These are phyloP conservation scores for Aspergillus texensis DNA, from an alignment of 2,329 filamentous ascomycete genomes.

Conservation along the genomic window DNA sequence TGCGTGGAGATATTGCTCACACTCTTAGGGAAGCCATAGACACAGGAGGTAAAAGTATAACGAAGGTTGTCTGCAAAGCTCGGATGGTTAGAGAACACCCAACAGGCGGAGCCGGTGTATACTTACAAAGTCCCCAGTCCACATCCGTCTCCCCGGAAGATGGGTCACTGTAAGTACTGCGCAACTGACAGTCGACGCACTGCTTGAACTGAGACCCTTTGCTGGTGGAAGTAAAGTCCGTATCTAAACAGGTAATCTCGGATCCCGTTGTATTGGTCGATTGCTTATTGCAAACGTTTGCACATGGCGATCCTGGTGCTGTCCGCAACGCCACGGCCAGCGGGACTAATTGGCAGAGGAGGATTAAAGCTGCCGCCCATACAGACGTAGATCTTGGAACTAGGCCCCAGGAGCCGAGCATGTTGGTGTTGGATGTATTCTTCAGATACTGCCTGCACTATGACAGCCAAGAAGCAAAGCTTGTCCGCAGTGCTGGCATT, in stretches of 20 bases:
- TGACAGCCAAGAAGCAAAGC: conserved; percentile 6
- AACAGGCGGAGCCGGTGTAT: neutral
- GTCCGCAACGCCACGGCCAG: conserved; percentile 32
- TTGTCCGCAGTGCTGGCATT: conserved; percentile 15
- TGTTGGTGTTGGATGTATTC: conserved; percentile 16
- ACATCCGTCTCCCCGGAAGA: conserved; percentile 45
- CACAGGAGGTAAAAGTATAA: conserved; percentile 47
- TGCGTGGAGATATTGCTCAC: conserved; percentile 45
- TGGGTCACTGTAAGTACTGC: conserved; percentile 40
- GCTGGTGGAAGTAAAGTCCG: conserved; percentile 34
- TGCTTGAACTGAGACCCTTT: conserved; percentile 41
- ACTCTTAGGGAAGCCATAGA: conserved; percentile 44
- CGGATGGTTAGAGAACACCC: conserved; percentile 6
- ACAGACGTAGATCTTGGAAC: conserved; percentile 17
- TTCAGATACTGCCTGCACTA: conserved; percentile 5
- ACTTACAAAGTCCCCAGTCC: conserved; percentile 50
- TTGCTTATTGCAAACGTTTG: conserved; percentile 31
- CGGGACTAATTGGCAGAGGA: conserved; percentile 26
- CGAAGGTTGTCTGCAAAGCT: conserved; percentile 46
- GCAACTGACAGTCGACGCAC: conserved; percentile 46
- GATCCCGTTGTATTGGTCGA: conserved; percentile 42
- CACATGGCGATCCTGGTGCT: conserved; percentile 44
- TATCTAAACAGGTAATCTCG: conserved; percentile 47
- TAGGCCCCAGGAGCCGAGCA: conserved; percentile 23
- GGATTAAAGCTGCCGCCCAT: conserved; percentile 23